phyloP scores from a whole-genome alignment of 768 basidiomycete genomes.

The Artomyces pyxidatus region DNA sequence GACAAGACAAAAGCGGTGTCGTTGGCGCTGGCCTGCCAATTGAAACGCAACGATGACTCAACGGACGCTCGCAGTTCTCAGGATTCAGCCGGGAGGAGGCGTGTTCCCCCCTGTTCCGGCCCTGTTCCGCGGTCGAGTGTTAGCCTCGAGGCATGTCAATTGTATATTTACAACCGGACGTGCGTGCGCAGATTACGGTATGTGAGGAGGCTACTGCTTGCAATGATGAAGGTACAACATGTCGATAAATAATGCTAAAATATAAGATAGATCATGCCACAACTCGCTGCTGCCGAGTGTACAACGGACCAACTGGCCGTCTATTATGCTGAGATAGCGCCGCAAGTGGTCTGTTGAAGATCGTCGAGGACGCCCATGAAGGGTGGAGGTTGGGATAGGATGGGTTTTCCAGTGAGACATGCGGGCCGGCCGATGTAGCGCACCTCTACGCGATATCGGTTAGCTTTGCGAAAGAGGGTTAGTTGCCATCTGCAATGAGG shows the following conservation, averaged over 20 bases:
- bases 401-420: conserved; percentile 39
- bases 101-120: too few species aligned
- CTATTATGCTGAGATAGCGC: not conserved
- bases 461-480: conserved; percentile 56
- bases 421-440: conserved; percentile 65
- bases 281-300: not conserved
- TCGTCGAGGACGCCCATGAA: conserved; percentile 59
- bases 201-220: too few species aligned
- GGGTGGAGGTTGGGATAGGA: conserved; percentile 45
- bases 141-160: too few species aligned
- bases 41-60: too few species aligned
- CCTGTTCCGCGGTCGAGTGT: too few species aligned
- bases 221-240: conserved; percentile 1
- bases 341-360: conserved; percentile 11
- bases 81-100: too few species aligned
- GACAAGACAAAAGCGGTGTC: too few species aligned
- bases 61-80: too few species aligned
- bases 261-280: not conserved
- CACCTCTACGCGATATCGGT: conserved; percentile 57
- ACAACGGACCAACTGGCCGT: too few species aligned
- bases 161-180: too few species aligned
- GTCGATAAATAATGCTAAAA: conserved; percentile 4
- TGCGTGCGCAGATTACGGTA: too few species aligned
- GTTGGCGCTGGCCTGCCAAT: too few species aligned
- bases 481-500: conserved; percentile 48